Evolutionary conservation across 192 early-diverging fungal species (phyloP).

Genomic region (Backusella luteola): DNA sequence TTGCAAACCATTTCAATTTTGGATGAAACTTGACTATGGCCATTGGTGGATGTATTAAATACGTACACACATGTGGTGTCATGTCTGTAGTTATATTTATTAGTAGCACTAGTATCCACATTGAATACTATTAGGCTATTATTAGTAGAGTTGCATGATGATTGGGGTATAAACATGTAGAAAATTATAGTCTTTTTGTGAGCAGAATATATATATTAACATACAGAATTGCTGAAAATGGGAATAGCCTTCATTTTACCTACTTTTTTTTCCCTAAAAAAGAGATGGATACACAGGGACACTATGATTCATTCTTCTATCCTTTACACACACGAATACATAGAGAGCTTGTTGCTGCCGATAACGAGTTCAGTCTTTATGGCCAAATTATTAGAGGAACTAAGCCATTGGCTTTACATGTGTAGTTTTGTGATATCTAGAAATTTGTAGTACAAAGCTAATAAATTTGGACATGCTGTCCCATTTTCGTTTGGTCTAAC

Average conservation of each 20-base stretch:
- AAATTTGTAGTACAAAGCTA: neutral
- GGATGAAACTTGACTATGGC: neutral
- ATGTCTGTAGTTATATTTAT: neutral
- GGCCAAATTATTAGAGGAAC: too few species aligned
- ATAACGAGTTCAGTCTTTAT: too few species aligned
- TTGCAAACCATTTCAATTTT: constrained; percentile 1
- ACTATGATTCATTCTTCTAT: too few species aligned
- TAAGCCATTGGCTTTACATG: too few species aligned
- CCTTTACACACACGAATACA: too few species aligned
- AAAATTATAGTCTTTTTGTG: neutral
- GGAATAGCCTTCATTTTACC: neutral
- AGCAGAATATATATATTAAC: neutral
- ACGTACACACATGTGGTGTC: neutral
- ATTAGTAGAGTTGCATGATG: neutral
- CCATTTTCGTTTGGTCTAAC: neutral
- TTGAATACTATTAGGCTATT: too few species aligned
- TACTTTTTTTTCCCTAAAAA: neutral
- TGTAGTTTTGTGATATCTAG: too few species aligned
- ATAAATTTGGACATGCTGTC: neutral
- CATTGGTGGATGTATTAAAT: neutral
- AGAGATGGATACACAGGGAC: neutral
- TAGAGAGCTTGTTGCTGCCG: too few species aligned
- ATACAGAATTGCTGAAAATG: neutral
- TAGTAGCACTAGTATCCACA: too few species aligned
- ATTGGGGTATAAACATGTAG: neutral